phyloP scores from a whole-genome alignment of 257 asterid genomes.

The Solanum arcanum region DNA sequence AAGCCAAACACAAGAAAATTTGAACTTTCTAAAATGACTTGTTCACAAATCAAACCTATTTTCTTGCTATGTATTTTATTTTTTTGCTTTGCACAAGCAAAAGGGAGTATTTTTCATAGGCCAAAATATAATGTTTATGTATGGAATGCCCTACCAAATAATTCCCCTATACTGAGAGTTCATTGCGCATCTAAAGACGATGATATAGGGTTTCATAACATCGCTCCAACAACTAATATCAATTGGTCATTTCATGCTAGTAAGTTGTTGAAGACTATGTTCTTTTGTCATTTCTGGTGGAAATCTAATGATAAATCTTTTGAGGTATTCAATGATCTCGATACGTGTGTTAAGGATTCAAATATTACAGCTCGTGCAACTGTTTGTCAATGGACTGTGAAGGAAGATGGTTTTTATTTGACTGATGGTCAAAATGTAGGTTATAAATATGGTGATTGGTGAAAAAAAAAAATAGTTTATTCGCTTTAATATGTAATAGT shows the following conservation, averaged over 20 bases:
- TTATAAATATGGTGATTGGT: background rate
- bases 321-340: background rate
- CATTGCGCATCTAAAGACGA: background rate
- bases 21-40: background rate
- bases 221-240: background rate
- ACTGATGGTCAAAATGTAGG: background rate
- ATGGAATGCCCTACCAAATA: background rate
- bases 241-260: background rate
- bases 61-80: background rate
- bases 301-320: background rate
- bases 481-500: background rate
- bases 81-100: background rate
- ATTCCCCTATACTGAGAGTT: background rate
- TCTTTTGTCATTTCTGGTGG: background rate
- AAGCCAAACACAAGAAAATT: background rate
- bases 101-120: background rate
- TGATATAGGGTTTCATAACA: background rate
- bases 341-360: background rate
- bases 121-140: background rate
- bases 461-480: background rate
- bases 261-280: background rate
- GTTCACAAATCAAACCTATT: background rate
- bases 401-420: background rate
- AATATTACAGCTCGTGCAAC: background rate
- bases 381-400: background rate